Percentiles rank a stretch among this genome's conserved stretches.
Conservation (phyloP, 2,329 filamentous ascomycete species). For the Penicillium concentricum region DNA sequence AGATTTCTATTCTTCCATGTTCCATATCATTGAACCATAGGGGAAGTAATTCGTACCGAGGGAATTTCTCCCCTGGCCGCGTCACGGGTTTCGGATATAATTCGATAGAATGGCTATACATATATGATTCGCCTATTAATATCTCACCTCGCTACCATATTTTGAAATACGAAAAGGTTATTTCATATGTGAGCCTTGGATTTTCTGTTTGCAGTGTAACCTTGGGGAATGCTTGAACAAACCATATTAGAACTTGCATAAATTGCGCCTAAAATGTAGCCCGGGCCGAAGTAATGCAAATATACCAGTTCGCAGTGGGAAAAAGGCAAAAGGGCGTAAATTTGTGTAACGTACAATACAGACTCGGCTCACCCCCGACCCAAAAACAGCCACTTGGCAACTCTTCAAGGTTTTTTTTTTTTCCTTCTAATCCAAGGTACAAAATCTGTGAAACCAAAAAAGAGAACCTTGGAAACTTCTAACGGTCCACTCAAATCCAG, state of each 20-base stretch:
- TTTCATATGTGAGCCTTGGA: background rate
- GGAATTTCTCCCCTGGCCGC: conserved; percentile 9
- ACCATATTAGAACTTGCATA: background rate
- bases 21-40: background rate
- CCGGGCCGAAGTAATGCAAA: background rate
- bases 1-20: background rate
- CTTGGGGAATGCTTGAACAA: background rate
- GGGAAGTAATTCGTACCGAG: background rate
- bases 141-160: conserved; percentile 3
- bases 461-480: background rate
- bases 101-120: background rate
- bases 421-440: background rate
- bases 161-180: background rate
- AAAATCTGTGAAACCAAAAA: background rate
- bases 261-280: background rate
- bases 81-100: conserved; percentile 22
- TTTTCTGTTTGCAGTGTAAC: background rate
- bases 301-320: background rate
- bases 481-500: background rate
- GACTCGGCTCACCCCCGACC: conserved; percentile 5
- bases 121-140: conserved; percentile 5
- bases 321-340: conserved; percentile 1
- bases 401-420: background rate
- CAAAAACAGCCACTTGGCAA: conserved; percentile 5
- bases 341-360: conserved; percentile 2